Conservation (phyloP, 1,284 basidiomycete species). For the Heliocybe sulcata region DNA sequence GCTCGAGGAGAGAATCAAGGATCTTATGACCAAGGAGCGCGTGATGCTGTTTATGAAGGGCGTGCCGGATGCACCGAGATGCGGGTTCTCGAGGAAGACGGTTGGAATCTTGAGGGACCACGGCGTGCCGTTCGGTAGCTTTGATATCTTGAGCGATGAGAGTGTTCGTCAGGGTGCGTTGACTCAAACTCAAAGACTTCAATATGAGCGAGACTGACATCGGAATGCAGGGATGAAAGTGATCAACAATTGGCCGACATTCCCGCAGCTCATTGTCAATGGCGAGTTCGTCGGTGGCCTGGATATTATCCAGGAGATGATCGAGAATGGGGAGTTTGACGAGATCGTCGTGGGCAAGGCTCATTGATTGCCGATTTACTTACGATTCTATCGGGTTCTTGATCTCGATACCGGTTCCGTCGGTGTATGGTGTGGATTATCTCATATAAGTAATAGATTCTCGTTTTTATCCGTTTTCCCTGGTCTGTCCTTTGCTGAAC, state of each 20-base stretch:
- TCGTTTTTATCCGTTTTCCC: too few relatives aligned
- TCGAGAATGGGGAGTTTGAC: constrained; percentile 37
- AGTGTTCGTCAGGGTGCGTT: constrained; percentile 51
- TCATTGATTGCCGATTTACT: too few relatives aligned
- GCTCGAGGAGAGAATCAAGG: constrained; percentile 52
- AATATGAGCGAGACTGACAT: not conserved
- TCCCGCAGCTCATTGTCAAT: constrained; percentile 58
- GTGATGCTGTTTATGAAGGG: constrained; percentile 99
- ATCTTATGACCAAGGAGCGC: constrained; percentile 61
- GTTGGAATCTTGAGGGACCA: constrained; percentile 58
- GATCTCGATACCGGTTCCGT: too few relatives aligned
- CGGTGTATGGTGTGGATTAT: too few relatives aligned
- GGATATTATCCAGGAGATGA: constrained; percentile 62
- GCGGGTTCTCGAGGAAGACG: constrained; percentile 75
- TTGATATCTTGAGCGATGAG: constrained; percentile 71
- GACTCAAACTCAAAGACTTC: not conserved
- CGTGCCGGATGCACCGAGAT: constrained; percentile 78
- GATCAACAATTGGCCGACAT: constrained; percentile 63
- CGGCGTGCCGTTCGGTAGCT: constrained; percentile 59
- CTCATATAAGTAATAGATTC: too few relatives aligned
- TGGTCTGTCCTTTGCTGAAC: too few relatives aligned
- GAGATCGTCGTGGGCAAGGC: constrained; percentile 16
- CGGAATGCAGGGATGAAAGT: constrained; percentile 39
- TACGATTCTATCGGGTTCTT: too few relatives aligned
- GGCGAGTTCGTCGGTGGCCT: constrained; percentile 70